Percentiles rank a stretch among this genome's conserved stretches.
Conservation (phyloP, 495 filamentous ascomycete genomes). For the Lasiosphaeria ovina region DNA sequence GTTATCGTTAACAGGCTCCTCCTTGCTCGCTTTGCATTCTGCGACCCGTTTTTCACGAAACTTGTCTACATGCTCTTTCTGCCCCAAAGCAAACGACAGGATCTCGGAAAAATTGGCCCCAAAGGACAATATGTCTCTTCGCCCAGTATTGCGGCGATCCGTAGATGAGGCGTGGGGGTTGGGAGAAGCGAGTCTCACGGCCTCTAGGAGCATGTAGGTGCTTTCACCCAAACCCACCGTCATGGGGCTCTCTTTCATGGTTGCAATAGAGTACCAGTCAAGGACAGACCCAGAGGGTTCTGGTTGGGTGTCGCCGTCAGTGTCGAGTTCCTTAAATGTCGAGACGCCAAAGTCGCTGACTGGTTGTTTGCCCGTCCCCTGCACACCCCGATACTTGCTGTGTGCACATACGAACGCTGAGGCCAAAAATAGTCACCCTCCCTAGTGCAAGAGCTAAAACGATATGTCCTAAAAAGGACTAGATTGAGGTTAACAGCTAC, state of each 20-base stretch:
- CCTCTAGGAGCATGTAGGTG: conserved; percentile 7
- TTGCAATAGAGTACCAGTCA: conserved; percentile 4
- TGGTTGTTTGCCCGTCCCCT: too few species aligned
- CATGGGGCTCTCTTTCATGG: background rate
- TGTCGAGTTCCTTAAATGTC: conserved; percentile 8
- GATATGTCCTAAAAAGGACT: too few species aligned
- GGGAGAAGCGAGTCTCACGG: background rate
- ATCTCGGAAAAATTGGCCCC: conserved; percentile 11
- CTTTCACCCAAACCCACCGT: conserved; percentile 1
- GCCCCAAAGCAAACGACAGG: conserved; percentile 2
- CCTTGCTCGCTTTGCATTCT: background rate
- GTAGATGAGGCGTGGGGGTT: background rate
- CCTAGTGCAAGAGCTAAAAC: too few species aligned
- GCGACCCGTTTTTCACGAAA: background rate
- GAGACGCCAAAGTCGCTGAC: conserved; percentile 16
- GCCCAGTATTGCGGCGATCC: background rate
- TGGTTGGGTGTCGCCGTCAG: background rate
- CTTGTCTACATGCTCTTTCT: background rate
- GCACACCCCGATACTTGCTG: too few species aligned
- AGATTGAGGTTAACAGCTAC: too few species aligned
- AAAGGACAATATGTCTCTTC: conserved; percentile 11
- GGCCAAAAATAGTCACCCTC: too few species aligned
- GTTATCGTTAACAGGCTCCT: background rate
- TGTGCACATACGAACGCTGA: too few species aligned
- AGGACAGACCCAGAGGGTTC: background rate